Base-by-base conservation (phyloP, 768 basidiomycete genomes). In the Chiua virens region DNA sequence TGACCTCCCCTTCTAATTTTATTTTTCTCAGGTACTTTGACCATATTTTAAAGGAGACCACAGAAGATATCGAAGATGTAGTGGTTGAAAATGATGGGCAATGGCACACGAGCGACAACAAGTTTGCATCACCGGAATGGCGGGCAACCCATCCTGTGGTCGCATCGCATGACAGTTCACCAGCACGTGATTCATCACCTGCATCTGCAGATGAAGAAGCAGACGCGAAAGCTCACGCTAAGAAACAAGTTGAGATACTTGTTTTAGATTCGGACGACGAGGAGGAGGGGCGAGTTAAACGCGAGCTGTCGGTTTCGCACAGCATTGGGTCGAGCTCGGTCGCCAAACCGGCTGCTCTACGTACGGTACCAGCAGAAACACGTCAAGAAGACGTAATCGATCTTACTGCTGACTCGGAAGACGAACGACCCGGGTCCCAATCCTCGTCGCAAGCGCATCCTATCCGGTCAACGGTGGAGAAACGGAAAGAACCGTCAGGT, bases 21-120 rank as follows among this genome's bases (percentile, higher is more conserved):
- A 2, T 21, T 17, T 8, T 47, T 25, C 14, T 37, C 46, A 98
- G 96, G 8, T 98, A 89, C 69, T 91, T 95, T 66, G 83, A 92
- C 56, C 82, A 82, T 51, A 97, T 98, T 45, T 70, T 98, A 61
- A 82, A 83, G 57, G 71, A 77, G 23, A 90, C 87, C 4, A 79
- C 89, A 0, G 89, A 94, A 21, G 76, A 74, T 46, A 83, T 92
- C 13, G 97, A 99, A 44, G 91, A 97, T 56, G 93, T 99, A 22
- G 79, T 96, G 49, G 85, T 99, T 15, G 96, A 99, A 68, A 83
- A 92, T 6, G 86, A 96, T 65, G 95, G 93, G 2, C 87, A 95
- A 66, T 99, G 97, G 97, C 95, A 97, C 66, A 93, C 93, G 1
- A 73, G 80, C 17, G 93, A 98, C 70, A 80, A 88, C 73, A 92